Base-by-base conservation (phyloP, 2,329 filamentous ascomycete species). In the Cytospora piceicola region DNA sequence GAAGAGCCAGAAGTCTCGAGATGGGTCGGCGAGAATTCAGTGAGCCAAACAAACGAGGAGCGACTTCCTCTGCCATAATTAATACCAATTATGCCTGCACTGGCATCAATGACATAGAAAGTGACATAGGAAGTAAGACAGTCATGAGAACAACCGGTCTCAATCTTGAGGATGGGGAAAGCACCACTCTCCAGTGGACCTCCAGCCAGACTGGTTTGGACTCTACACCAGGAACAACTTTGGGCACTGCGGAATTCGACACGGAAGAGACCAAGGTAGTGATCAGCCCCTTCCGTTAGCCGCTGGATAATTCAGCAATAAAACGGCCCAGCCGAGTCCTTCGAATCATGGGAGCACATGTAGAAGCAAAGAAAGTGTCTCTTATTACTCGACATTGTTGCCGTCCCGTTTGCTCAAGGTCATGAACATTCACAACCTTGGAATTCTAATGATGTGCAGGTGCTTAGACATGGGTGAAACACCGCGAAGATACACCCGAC, bases 11-110 rank as follows among this genome's bases (percentile, higher is more conserved):
- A 5, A 2, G 2, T 4, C 27, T 22, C n/a, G n/a, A n/a, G n/a
- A n/a, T 46, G 39, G 32, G 17, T 39, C 4, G 22, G 27, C 22
- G 8, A 32, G n/a, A 36, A 36, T 12, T 9, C 34, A 14, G 15
- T 2, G 15, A 49, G 55, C 51, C 58, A 52, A 67, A 58, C 34
- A 61, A 51, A 32, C 20, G n/a, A 39, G 53, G 34, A 24, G 62
- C 58, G 39, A 34, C 54, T 42, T 42, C 39, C 39, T 42, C 39
- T 15, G 39, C 17, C 20, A 42, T 12, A 17, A n/a, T 42, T 17
- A 20, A 4, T 15, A 20, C 15, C 39, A 20, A 42, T 15, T 4
- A 36, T 14, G 11, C 11, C 34, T 36, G 39, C 17, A 42, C 4
- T 4, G 39, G 8, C 20, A 42, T 5, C 20, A 9, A 42, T 12